These are phyloP conservation scores for Aspergillus homomorphus DNA, from an alignment of 495 filamentous ascomycete species.

Conservation along the genomic window DNA sequence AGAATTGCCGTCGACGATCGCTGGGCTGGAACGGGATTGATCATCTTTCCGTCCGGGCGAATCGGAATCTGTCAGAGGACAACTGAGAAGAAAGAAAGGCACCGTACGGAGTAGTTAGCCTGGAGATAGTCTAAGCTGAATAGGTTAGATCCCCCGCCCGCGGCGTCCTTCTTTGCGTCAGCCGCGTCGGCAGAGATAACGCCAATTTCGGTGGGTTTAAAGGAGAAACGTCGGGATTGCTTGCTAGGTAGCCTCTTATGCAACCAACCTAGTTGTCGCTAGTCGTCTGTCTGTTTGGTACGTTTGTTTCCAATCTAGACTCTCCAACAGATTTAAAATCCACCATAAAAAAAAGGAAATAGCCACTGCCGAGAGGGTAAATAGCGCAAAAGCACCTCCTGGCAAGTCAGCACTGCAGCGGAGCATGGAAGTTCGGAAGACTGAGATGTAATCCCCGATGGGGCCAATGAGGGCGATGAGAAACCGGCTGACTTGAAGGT, in stretches of 20 bases:
- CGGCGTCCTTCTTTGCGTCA: background rate
- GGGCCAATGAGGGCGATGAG: slow-evolving; percentile 23
- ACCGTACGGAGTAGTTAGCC: background rate
- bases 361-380: slow-evolving; percentile 1
- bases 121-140: background rate
- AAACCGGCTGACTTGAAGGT: slow-evolving; percentile 30
- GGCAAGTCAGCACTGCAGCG: background rate
- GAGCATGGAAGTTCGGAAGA: slow-evolving; percentile 8
- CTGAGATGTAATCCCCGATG: slow-evolving; percentile 7
- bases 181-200: background rate
- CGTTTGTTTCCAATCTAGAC: background rate
- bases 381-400: background rate
- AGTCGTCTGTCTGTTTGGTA: background rate
- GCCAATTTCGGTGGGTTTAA: background rate
- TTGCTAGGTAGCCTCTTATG: background rate
- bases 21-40: background rate
- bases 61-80: slow-evolving; percentile 9
- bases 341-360: background rate
- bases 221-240: background rate
- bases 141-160: slow-evolving; percentile 13
- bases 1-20: background rate
- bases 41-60: background rate
- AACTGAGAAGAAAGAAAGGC: background rate
- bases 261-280: background rate
- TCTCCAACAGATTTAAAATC: too few relatives aligned